These are phyloP conservation scores for Tolypocladium nubicola DNA, from an alignment of 2,329 filamentous ascomycete species.

Conservation along the genomic window DNA sequence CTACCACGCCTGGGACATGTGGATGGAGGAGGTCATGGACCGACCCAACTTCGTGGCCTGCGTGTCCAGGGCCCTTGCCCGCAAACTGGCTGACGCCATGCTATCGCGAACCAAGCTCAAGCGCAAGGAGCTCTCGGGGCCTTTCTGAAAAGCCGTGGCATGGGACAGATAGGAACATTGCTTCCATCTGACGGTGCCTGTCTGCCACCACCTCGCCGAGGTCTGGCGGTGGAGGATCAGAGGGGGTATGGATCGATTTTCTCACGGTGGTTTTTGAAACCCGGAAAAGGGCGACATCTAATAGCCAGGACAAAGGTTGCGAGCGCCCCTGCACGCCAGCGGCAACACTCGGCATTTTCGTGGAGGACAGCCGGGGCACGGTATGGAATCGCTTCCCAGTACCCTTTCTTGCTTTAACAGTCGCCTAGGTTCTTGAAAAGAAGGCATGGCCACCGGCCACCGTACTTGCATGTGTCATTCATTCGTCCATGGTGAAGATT, in stretches of 20 bases:
- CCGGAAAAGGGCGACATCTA: too few species aligned
- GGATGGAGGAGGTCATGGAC: slow-evolving; percentile 14
- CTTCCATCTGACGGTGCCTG: too few species aligned
- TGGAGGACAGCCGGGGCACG: too few species aligned
- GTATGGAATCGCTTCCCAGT: neutral
- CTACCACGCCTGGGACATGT: slow-evolving; percentile 14
- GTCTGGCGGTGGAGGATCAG: too few species aligned
- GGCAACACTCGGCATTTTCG: too few species aligned
- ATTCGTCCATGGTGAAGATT: too few species aligned
- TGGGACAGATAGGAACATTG: too few species aligned
- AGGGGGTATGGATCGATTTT: too few species aligned
- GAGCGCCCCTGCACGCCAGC: too few species aligned
- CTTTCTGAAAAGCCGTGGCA: neutral
- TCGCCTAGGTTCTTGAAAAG: neutral
- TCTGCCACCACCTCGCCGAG: too few species aligned
- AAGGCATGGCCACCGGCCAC: neutral
- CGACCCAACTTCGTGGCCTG: slow-evolving; percentile 17
- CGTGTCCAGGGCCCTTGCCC: slow-evolving; percentile 20
- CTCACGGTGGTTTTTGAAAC: too few species aligned
- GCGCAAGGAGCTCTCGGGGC: slow-evolving; percentile 15
- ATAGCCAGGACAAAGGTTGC: too few species aligned
- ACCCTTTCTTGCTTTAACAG: neutral
- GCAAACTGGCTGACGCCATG: slow-evolving; percentile 14
- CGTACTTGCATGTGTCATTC: neutral
- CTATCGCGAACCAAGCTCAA: slow-evolving; percentile 12